Conservation (phyloP, 2,329 filamentous ascomycete species). For the Botryotinia narcissicola region DNA sequence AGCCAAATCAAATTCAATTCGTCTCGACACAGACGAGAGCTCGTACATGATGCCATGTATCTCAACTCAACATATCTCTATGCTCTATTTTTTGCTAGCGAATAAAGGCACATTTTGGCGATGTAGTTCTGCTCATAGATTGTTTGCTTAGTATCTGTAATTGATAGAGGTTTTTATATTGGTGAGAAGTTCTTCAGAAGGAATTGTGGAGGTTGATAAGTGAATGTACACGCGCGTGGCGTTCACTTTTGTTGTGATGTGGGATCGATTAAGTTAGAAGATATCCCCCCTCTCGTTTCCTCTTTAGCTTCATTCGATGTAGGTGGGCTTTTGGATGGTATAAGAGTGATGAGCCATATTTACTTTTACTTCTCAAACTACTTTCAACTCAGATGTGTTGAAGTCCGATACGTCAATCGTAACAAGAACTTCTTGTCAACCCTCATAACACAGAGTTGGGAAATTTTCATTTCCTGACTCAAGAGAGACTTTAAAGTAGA, state of each 20-base stretch:
- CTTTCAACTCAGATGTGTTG: accelerated
- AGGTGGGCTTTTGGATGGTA: background rate
- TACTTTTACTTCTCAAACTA: background rate
- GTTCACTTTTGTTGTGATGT: background rate
- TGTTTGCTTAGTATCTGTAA: background rate
- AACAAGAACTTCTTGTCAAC: too few relatives aligned
- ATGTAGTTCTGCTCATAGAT: background rate
- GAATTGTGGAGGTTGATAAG: too few relatives aligned
- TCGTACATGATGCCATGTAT: background rate
- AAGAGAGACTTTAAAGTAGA: too few relatives aligned
- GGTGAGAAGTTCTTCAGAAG: background rate
- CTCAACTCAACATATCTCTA: too few relatives aligned
- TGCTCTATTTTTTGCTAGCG: too few relatives aligned
- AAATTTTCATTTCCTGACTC: too few relatives aligned
- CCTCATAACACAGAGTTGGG: background rate
- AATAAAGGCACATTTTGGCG: background rate
- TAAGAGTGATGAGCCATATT: background rate
- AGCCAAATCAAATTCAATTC: background rate
- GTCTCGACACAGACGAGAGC: background rate
- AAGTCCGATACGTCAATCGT: background rate
- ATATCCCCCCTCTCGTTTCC: background rate
- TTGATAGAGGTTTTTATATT: background rate
- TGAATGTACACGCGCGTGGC: too few relatives aligned
- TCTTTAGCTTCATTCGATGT: background rate
- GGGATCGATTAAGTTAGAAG: background rate